Evolutionary conservation across 306 rosid genomes (phyloP), one percentile per base, ranked within the genome.

Genomic region (Crataegus laevigata): DNA sequence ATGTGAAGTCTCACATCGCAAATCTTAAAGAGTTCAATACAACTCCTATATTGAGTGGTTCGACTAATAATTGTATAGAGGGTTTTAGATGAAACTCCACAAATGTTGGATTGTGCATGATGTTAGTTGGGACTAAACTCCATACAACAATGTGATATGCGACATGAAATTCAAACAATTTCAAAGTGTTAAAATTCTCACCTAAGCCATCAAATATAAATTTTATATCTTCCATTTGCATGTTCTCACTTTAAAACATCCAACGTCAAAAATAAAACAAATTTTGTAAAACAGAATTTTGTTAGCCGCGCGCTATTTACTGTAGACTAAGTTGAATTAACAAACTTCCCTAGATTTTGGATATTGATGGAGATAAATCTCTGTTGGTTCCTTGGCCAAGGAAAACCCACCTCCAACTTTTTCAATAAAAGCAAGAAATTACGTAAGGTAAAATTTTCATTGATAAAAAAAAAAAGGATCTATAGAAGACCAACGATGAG

Each of bases 401-500:
- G 42, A 14, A 47, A 55, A 18, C 9, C 8, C 38, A 19, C 13
- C 28, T 17, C 57, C 40, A 34, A 6, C 42, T 50, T 50, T 51
- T 17, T 70, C 74, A 69, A 29, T 36, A 51, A 28, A 17, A 69
- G 29, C 17, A 42, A 59, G 10, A 36, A 11, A 13, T 47, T 4
- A 69, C 8, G 19, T 10, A 17, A 40, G 43, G 12, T 40, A 40
- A 40, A 40, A 40, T 18, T 57, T 26, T 11, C 40, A 36, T 19
- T 25, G 6, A 28, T 28, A 29, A 45, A 22, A 17, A 68, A 17
- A 68, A 45, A 40, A 40, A 26, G 6, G 5, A 19, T 69, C 11
- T 40, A 10, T 11, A 52, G 64, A 54, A 50, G 47, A 11, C 17
- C 64, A 52, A 71, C 58, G 57, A 93, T 93, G 98, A 87, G 89